Percentiles rank a stretch among this genome's conserved stretches.
These are phyloP conservation scores for Cetradonia linearis DNA, from an alignment of 495 filamentous ascomycete genomes.

Conservation along the genomic window DNA sequence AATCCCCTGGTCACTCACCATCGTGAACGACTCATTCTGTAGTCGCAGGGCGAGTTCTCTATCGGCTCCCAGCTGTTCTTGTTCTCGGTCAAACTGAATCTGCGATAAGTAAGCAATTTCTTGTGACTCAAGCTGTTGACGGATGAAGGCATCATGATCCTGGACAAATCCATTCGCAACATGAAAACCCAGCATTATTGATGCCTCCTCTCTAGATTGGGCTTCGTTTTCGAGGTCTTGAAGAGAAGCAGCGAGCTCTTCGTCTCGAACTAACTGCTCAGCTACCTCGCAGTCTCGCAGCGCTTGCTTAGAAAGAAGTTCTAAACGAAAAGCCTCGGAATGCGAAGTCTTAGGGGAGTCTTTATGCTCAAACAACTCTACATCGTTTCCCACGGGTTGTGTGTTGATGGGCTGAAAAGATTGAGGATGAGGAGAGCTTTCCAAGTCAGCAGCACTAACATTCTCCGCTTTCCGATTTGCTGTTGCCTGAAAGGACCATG, in stretches of 20 bases:
- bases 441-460: background rate
- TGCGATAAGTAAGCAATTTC: background rate
- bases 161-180: background rate
- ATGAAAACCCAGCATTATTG: background rate
- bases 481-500: background rate
- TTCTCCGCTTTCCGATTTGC: background rate
- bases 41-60: background rate
- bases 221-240: background rate
- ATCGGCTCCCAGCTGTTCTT: background rate
- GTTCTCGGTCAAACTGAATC: no score
- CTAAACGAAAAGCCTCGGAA: background rate
- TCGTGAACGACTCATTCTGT: background rate
- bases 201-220: background rate
- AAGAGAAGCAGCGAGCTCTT: background rate
- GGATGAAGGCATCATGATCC: constrained; percentile 1
- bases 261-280: background rate
- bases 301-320: background rate
- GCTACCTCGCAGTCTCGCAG: background rate
- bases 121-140: background rate
- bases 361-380: no score
- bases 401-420: background rate
- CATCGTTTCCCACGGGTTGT: background rate
- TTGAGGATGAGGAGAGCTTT: background rate
- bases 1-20: background rate
- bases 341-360: background rate